These are phyloP conservation scores for Daldinia grandis DNA, from an alignment of 495 filamentous ascomycete species.

Conservation along the genomic window DNA sequence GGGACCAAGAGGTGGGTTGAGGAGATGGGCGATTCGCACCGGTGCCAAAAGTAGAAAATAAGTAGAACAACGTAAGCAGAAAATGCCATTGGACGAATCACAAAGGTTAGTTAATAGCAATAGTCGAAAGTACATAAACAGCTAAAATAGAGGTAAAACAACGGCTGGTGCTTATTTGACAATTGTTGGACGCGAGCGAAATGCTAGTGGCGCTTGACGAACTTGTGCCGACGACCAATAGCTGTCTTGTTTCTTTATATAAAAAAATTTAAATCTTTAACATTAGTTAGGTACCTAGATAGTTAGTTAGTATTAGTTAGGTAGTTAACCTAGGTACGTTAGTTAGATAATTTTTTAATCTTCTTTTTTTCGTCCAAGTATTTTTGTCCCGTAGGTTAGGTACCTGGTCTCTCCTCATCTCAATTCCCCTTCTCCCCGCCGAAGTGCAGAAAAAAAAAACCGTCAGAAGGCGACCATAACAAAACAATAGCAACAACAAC, in stretches of 20 bases:
- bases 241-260: background rate
- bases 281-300: background rate
- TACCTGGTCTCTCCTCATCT: background rate
- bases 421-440: background rate
- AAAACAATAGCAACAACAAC: background rate
- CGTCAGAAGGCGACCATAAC: too few relatives aligned
- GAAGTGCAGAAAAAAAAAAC: constrained; percentile 1
- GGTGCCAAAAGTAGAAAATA: constrained; percentile 3
- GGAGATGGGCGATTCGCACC: constrained; percentile 43
- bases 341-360: background rate
- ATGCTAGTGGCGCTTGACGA: constrained; percentile 16
- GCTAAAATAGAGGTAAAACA: constrained; percentile 37
- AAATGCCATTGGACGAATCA: constrained; percentile 33
- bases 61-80: constrained; percentile 37
- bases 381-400: background rate
- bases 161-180: constrained; percentile 24
- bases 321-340: background rate
- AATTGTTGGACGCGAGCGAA: constrained; percentile 19
- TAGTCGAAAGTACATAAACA: constrained; percentile 16
- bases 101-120: background rate
- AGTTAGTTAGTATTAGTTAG: background rate
- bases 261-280: background rate
- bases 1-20: constrained; percentile 29
- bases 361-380: background rate
- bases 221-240: background rate